These are phyloP conservation scores for Salix udensis DNA, from an alignment of 345 rosid species.

Conservation along the genomic window DNA sequence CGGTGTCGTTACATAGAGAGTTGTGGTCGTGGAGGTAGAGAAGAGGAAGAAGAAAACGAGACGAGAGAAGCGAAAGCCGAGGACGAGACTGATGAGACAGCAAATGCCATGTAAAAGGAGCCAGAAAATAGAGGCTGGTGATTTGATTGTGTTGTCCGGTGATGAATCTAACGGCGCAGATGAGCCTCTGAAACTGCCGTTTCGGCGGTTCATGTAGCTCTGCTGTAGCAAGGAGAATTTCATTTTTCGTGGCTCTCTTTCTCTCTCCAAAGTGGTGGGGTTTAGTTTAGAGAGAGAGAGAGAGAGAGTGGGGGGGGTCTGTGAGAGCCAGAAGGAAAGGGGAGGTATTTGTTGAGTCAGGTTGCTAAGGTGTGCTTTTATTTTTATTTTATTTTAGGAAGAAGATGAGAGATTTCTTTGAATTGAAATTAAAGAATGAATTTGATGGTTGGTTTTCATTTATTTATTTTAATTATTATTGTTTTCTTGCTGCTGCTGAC, in stretches of 20 bases:
- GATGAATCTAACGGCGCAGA: constrained; percentile 60
- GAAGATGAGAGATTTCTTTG: constrained; percentile 30
- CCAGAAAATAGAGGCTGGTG: constrained; percentile 72
- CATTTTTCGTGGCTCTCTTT: constrained; percentile 28
- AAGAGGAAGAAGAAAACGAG: constrained; percentile 84
- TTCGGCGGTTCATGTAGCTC: constrained; percentile 77
- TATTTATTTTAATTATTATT: neutral
- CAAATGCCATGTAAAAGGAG: constrained; percentile 67
- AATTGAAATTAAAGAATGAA: constrained; percentile 23
- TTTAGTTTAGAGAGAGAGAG: no score
- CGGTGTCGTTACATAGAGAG: constrained; percentile 52
- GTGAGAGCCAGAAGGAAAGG: neutral
- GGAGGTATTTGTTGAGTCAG: constrained; percentile 7
- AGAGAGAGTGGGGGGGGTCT: neutral
- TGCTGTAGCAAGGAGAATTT: constrained; percentile 82
- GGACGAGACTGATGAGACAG: constrained; percentile 80
- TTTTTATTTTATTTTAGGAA: constrained; percentile 5
- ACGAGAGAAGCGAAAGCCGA: constrained; percentile 92
- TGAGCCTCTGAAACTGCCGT: constrained; percentile 52
- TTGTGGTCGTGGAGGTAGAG: constrained; percentile 51
- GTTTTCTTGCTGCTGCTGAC: neutral
- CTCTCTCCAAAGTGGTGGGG: neutral
- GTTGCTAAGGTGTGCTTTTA: neutral
- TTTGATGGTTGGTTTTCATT: neutral
- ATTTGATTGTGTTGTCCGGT: constrained; percentile 51